Evolutionary conservation across 2,329 filamentous ascomycete genomes (phyloP).

Genomic region (Monilinia fructicola): DNA sequence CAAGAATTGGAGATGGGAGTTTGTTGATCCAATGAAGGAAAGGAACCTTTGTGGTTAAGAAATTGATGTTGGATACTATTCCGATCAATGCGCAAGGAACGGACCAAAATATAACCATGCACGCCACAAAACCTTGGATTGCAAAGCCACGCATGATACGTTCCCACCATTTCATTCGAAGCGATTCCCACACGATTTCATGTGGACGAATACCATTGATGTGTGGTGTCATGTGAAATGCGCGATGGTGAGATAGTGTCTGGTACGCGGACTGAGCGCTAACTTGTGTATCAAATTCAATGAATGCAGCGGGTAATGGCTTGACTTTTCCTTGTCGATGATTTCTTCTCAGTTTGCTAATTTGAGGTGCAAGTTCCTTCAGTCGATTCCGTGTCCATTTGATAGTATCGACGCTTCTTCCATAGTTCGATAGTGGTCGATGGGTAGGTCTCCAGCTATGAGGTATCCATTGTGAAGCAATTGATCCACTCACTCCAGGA

Average conservation of each 20-base stretch:
- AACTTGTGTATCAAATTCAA: conserved; percentile 61
- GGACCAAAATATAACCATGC: conserved; percentile 66
- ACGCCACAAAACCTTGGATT: conserved; percentile 53
- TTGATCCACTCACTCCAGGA: conserved; percentile 41
- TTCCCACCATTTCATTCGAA: conserved; percentile 63
- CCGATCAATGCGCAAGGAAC: conserved; percentile 66
- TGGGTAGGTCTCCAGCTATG: conserved; percentile 39
- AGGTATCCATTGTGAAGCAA: conserved; percentile 42
- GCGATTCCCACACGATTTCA: conserved; percentile 66
- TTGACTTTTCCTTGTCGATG: conserved; percentile 50
- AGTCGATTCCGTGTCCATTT: conserved; percentile 42
- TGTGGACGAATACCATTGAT: conserved; percentile 61
- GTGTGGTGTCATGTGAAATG: conserved; percentile 62
- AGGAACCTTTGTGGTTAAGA: conserved; percentile 50
- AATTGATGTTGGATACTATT: conserved; percentile 62
- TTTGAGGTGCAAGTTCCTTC: conserved; percentile 39
- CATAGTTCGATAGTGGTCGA: conserved; percentile 42
- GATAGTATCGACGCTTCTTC: conserved; percentile 42
- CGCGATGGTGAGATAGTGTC: conserved; percentile 61
- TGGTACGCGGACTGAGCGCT: conserved; percentile 66
- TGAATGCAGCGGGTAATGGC: conserved; percentile 60
- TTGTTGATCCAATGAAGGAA: conserved; percentile 59
- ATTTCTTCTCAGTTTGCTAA: conserved; percentile 38
- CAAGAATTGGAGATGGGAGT: conserved; percentile 55
- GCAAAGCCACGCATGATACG: conserved; percentile 54